Evolutionary conservation across 23 red algal species (phyloP).

Genomic region (Gracilaria gracilis): DNA sequence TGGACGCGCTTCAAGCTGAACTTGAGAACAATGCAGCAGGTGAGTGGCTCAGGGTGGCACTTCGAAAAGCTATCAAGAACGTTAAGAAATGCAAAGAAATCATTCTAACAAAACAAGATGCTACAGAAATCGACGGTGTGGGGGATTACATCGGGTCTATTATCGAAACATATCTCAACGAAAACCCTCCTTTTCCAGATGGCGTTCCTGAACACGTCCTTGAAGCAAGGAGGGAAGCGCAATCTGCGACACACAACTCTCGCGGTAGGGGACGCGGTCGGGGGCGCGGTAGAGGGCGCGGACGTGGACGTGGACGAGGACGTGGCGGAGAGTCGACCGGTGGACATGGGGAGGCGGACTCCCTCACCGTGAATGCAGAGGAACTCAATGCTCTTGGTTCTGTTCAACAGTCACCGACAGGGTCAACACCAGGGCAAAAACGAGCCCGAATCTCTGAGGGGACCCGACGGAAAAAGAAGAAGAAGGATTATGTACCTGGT

Average conservation of each 20-base stretch:
- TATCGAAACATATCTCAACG: slow-evolving; percentile 39
- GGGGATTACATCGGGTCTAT: slow-evolving; percentile 35
- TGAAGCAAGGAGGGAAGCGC: background rate
- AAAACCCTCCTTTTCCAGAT: background rate
- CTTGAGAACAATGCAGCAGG: slow-evolving; percentile 2
- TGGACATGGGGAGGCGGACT: background rate
- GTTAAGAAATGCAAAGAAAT: background rate
- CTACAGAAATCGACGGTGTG: slow-evolving; percentile 11
- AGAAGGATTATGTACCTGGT: slow-evolving; percentile 5
- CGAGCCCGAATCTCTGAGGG: background rate
- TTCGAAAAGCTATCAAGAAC: slow-evolving; percentile 34
- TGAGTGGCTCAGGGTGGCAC: background rate
- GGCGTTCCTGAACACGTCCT: background rate
- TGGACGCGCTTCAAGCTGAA: slow-evolving; percentile 21
- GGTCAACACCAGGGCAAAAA: background rate
- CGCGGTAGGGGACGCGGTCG: background rate
- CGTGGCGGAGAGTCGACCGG: background rate
- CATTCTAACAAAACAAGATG: slow-evolving; percentile 46
- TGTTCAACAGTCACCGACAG: background rate
- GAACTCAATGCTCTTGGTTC: background rate
- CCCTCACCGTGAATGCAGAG: background rate
- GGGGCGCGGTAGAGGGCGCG: background rate
- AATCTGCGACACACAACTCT: background rate
- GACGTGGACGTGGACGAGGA: background rate
- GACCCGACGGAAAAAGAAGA: background rate